Conservation (phyloP, 768 basidiomycete genomes). For the Hypholoma fasciculare region DNA sequence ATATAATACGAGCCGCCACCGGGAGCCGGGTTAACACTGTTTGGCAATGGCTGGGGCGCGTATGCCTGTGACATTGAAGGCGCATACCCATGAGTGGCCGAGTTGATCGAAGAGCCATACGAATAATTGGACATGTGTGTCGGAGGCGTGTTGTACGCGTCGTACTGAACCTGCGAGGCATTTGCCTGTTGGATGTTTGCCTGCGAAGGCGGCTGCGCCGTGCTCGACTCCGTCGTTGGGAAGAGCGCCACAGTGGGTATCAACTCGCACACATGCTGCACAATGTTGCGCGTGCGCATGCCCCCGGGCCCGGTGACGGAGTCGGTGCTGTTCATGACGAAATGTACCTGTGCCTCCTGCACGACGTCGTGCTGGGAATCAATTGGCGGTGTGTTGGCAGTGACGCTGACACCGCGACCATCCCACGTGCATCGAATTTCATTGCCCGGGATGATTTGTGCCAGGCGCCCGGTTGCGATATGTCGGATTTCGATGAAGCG, state of each 20-base stretch:
- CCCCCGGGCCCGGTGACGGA: constrained; percentile 39
- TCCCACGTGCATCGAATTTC: constrained; percentile 93
- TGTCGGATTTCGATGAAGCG: constrained; percentile 94
- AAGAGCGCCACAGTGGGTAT: constrained; percentile 72
- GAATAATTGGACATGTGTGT: constrained; percentile 13
- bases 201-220: constrained; percentile 1
- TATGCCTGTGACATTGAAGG: constrained; percentile 3
- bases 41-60: not conserved
- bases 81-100: constrained; percentile 6
- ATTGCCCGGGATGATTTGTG: constrained; percentile 82
- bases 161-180: not conserved
- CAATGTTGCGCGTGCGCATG: constrained; percentile 46
- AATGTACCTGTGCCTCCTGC: constrained; percentile 85
- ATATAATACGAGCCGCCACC: constrained; percentile 15
- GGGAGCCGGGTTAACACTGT: constrained; percentile 7
- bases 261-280: constrained; percentile 77
- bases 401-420: constrained; percentile 56
- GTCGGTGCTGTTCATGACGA: constrained; percentile 71
- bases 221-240: constrained; percentile 29
- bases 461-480: constrained; percentile 77
- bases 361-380: constrained; percentile 48
- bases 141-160: not conserved
- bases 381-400: constrained; percentile 61
- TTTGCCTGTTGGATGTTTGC: not conserved
- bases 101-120: constrained; percentile 11